phyloP scores from a whole-genome alignment of 208 protist genomes.

The Trypanosoma conorhini region DNA sequence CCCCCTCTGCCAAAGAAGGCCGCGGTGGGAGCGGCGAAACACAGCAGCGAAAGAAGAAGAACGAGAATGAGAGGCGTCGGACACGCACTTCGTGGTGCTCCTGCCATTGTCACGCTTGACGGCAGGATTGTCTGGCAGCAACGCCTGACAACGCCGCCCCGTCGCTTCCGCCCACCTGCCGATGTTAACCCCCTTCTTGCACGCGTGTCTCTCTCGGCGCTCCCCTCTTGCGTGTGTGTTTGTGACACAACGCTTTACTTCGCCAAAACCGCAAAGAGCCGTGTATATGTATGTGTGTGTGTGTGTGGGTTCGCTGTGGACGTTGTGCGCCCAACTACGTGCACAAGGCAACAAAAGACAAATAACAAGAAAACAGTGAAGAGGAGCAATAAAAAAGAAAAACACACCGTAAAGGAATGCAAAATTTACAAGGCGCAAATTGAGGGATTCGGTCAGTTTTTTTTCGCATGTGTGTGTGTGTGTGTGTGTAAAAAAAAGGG shows the following conservation, averaged over 20 bases:
- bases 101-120: neutral
- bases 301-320: neutral
- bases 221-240: neutral
- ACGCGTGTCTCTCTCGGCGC: neutral
- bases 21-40: constrained; percentile 4
- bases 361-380: neutral
- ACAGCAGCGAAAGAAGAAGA: constrained; percentile 4
- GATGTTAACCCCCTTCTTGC: neutral
- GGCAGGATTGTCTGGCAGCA: neutral
- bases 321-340: neutral
- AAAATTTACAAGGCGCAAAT: neutral
- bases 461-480: neutral
- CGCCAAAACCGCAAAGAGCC: neutral
- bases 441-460: neutral
- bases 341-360: neutral
- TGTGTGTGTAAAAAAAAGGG: neutral
- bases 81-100: neutral
- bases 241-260: neutral
- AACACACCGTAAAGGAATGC: neutral
- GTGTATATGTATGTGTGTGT: neutral
- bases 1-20: constrained; percentile 12
- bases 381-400: constrained; percentile 1
- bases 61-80: constrained; percentile 16
- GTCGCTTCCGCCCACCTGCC: neutral
- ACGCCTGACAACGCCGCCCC: neutral